phyloP scores from a whole-genome alignment of 2,329 filamentous ascomycete species.

The Penicillium sp. region DNA sequence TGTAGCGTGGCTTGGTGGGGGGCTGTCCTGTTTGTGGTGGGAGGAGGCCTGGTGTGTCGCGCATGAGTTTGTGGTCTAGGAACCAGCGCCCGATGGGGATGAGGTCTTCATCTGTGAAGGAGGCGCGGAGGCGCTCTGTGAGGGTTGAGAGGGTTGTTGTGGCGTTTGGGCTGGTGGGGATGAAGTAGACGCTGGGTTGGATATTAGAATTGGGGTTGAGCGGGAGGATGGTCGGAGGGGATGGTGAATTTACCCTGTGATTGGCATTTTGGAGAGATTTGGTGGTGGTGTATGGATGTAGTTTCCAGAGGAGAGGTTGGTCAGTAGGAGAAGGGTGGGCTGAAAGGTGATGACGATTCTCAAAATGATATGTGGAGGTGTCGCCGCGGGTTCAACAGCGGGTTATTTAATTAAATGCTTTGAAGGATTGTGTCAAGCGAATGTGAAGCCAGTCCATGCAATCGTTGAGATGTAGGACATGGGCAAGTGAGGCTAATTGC shows the following conservation, averaged over 20 bases:
- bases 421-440: background rate
- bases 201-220: constrained; percentile 15
- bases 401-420: background rate
- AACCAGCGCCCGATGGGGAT: constrained; percentile 42
- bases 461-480: background rate
- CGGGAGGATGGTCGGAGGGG: background rate
- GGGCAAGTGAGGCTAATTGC: background rate
- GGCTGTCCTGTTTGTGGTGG: constrained; percentile 37
- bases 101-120: constrained; percentile 39
- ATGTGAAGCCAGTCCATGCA: background rate
- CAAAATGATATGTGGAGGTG: background rate
- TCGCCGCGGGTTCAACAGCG: background rate
- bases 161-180: constrained; percentile 44
- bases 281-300: background rate
- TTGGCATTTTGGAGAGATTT: constrained; percentile 30
- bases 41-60: constrained; percentile 46
- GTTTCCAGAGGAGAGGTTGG: background rate
- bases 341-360: background rate
- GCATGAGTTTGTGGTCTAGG: constrained; percentile 47
- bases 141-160: constrained; percentile 38
- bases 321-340: background rate
- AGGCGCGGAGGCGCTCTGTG: constrained; percentile 42
- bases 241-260: constrained; percentile 35
- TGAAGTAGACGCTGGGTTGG: constrained; percentile 44
- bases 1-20: constrained; percentile 38